Evolutionary conservation across 805 yeast species (phyloP).

Genomic region (Candida odintsovae): DNA sequence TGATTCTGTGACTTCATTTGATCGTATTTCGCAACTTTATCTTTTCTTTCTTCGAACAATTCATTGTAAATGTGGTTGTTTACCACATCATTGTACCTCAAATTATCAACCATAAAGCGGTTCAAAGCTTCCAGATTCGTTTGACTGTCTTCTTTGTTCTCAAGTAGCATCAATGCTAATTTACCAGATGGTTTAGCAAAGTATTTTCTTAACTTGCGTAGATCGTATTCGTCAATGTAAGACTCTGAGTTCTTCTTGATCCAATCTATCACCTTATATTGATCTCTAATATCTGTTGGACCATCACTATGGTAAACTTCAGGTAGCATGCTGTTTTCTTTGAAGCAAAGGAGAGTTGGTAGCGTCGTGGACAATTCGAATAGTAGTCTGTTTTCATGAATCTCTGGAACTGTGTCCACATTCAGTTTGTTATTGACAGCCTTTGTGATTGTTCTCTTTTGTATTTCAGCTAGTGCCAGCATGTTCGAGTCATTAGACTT

Average conservation of each 20-base stretch:
- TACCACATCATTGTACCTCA: conserved; percentile 42
- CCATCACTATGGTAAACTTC: conserved; percentile 54
- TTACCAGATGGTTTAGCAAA: background rate
- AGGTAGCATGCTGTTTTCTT: conserved; percentile 48
- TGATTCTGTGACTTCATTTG: conserved; percentile 38
- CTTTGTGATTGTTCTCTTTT: conserved; percentile 29
- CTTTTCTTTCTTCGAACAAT: conserved; percentile 33
- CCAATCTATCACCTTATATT: conserved; percentile 42
- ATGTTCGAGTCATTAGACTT: conserved; percentile 41
- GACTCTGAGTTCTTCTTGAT: conserved; percentile 42
- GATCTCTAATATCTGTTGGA: conserved; percentile 56
- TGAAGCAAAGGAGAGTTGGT: conserved; percentile 60
- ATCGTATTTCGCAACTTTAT: conserved; percentile 39
- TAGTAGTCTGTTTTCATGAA: conserved; percentile 40
- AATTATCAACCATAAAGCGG: conserved; percentile 13
- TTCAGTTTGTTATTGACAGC: conserved; percentile 37
- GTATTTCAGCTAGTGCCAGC: conserved; percentile 34
- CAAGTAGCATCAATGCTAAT: conserved; percentile 12
- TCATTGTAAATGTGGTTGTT: conserved; percentile 24
- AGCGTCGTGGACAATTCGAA: conserved; percentile 50
- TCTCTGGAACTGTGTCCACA: conserved; percentile 27
- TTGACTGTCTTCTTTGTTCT: conserved; percentile 2
- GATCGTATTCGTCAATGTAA: conserved; percentile 43
- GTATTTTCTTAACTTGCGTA: conserved; percentile 1
- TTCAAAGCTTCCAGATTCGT: conserved; percentile 23